Base-by-base conservation (phyloP, 78 protist species). In the Guillardia theta region DNA sequence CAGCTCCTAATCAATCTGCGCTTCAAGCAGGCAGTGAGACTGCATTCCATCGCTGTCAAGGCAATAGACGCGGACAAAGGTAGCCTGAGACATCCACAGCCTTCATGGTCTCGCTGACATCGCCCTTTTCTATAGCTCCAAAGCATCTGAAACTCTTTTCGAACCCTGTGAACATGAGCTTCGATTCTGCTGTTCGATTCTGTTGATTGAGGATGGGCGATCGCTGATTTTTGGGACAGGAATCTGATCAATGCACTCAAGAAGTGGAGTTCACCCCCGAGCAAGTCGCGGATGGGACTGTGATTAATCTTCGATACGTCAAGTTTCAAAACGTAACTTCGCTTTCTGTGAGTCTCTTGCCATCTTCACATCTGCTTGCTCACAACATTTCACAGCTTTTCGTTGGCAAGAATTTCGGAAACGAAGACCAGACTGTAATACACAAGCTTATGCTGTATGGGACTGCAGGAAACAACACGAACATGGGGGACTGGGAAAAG, bases 1-100 rank as follows among this genome's bases (percentile, higher is more conserved):
- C 95, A 93, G 90, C 95, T 94, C 18, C 76, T 94, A 24, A 36
- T 94, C 54, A 53, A 83, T 48, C 12, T 94, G 6, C 43, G 41
- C 19, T 88, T 94, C 64, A 87, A 33, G 41, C 95, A 87, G 9
- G 54, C 93, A 30, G 95, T 94, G 27, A 47, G 54, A 48, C 15
- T 94, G 1, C 95, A 94, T 80, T 94, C 95, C 4, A 21, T 94
- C 9, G 5, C 39, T 24, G 3, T 58, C 76, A 48, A 37, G 37
- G 80, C 83, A 6, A 27, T 41, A 21, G 37, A n/a, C 62, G 95
- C 0, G 37, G 95, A 76, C 36, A 48, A 15, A n/a, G n/a, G n/a
- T n/a, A n/a, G n/a, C n/a, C n/a, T n/a, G n/a, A n/a, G n/a, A n/a
- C n/a, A 10, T n/a, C n/a, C n/a, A n/a, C n/a, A n/a, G n/a, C n/a